Percentiles rank a stretch among this genome's conserved stretches.
These are phyloP conservation scores for Metarhizium rileyi DNA, from an alignment of 2,329 filamentous ascomycete species.

Conservation along the genomic window DNA sequence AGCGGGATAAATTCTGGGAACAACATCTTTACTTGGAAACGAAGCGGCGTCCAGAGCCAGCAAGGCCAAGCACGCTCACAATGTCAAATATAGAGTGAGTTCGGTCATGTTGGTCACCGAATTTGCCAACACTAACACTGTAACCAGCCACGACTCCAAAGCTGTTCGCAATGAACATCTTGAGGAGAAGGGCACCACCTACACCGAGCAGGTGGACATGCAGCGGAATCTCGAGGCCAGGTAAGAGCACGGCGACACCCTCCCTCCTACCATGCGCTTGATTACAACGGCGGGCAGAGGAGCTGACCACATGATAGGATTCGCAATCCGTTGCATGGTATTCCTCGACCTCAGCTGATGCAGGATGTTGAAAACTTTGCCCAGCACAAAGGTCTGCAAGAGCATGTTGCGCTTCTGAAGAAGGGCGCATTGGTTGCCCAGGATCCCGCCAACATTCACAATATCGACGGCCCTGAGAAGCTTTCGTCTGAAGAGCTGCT, in stretches of 20 bases:
- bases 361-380: constrained; percentile 51
- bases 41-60: not conserved
- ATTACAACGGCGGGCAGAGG: not conserved
- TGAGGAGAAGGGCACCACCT: constrained; percentile 18
- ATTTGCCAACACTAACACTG: constrained; percentile 1
- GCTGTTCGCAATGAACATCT: constrained; percentile 9
- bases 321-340: constrained; percentile 36
- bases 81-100: constrained; percentile 17
- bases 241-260: constrained; percentile 20
- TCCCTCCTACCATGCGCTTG: not conserved
- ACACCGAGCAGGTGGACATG: constrained; percentile 25
- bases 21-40: not conserved
- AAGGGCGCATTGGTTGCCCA: constrained; percentile 46
- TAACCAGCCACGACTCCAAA: constrained; percentile 10
- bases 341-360: constrained; percentile 43
- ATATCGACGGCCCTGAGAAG: constrained; percentile 42
- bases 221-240: constrained; percentile 32
- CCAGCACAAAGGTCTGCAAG: constrained; percentile 44
- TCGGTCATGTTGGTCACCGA: not conserved
- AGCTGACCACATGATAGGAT: constrained; percentile 23
- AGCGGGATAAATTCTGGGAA: not conserved
- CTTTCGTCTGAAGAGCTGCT: constrained; percentile 47
- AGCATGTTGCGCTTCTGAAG: constrained; percentile 46
- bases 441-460: constrained; percentile 46
- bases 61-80: not conserved